Conservation (phyloP, 1,139 yeast species). For the Yamadazyma aaseri region DNA sequence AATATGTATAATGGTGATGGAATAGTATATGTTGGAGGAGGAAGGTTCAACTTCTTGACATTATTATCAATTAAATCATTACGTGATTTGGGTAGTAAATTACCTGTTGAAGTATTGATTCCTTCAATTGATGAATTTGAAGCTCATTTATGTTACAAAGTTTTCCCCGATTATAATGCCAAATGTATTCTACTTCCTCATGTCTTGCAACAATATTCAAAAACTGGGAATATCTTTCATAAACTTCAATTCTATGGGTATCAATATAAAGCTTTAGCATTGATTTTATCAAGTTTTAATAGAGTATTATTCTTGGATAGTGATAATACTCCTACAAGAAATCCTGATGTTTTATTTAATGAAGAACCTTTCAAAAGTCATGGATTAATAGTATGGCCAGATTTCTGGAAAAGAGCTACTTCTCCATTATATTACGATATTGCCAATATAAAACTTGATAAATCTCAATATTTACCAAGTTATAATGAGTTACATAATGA, state of each 20-base stretch:
- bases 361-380: constrained; percentile 28
- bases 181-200: constrained; percentile 47
- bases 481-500: constrained; percentile 27
- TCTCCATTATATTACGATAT: constrained; percentile 41
- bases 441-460: constrained; percentile 31
- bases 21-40: constrained; percentile 56
- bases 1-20: constrained; percentile 65
- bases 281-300: constrained; percentile 73
- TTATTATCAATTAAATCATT: constrained; percentile 63
- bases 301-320: constrained; percentile 75
- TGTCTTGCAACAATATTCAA: constrained; percentile 41
- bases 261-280: constrained; percentile 75
- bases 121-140: constrained; percentile 73
- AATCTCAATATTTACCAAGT: constrained; percentile 26
- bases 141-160: constrained; percentile 57
- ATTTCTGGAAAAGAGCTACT: constrained; percentile 47
- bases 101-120: constrained; percentile 78
- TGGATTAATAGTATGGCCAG: constrained; percentile 49
- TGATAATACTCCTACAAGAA: constrained; percentile 65
- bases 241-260: constrained; percentile 50
- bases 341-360: constrained; percentile 45
- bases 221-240: constrained; percentile 14
- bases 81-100: constrained; percentile 57
- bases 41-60: constrained; percentile 71
- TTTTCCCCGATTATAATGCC: constrained; percentile 68